Evolutionary conservation across 768 basidiomycete species (phyloP), one percentile per base, ranked within the genome.

Genomic region (Calvatia gigantea): DNA sequence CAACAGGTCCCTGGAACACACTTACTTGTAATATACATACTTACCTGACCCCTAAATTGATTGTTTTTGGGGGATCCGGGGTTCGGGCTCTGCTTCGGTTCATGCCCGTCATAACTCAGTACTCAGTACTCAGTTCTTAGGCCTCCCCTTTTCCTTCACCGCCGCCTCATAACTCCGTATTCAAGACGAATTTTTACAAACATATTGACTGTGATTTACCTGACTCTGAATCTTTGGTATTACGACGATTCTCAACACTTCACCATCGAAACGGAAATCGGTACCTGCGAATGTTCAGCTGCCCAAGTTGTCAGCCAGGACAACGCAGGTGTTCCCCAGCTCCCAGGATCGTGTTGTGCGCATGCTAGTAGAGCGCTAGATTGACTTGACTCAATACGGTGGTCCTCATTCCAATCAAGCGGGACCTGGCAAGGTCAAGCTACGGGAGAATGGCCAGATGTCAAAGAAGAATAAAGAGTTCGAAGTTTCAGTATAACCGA

Each of bases 161-260:
- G 14, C 86, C 89, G 69, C 89, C 89, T 7, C 89, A 91, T 61
- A 78, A 81, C 44, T 81, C 85, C 0, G 88, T 92, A 5, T 75
- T 80, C 0, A 81, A 89, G 45, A 75, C 77, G 11, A 83, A n/a
- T 51, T 89, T 91, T 60, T 88, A 84, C 69, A 91, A 90, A 66
- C 89, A 92, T 59, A 89, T 92, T 54, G 89, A 91, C 62, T 71
- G 70, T 9, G 89, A 91, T 57, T 77, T 90, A 5, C 88, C 89
- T 1, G 87, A 90, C 59, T 69, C 85, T 0, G 83, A 89, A 54
- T 86, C 29, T 38, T 60, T n/a, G 58, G 69, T 25, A 59, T 70
- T 39, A 47, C 72, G 54, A 46, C 69, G 6, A n/a, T 66, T 72
- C 19, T 65, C 46, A 65, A 68, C 44, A 59, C 69, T 12, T 65